Percentiles rank a stretch among this genome's conserved stretches.
Evolutionary conservation across 1,139 yeast genomes (phyloP).

Genomic region (Suhomyces atakaporum): DNA sequence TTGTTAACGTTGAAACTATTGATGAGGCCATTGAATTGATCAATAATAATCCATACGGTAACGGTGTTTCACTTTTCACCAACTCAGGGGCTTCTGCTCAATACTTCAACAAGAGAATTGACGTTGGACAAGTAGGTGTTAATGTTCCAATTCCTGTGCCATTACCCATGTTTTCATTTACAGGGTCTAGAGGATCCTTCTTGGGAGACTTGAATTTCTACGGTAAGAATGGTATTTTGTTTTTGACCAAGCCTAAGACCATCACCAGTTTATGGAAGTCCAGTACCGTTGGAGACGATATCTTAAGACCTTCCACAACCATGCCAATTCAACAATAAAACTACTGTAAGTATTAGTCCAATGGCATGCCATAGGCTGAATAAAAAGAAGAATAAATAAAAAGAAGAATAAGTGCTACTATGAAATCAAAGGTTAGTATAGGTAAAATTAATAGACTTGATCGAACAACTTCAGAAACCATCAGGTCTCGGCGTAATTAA

Average conservation of each 20-base stretch:
- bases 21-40: slow-evolving; percentile 73
- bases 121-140: slow-evolving; percentile 78
- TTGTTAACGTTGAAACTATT: slow-evolving; percentile 63
- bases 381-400: no score
- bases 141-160: slow-evolving; percentile 88
- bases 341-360: no score
- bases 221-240: slow-evolving; percentile 73
- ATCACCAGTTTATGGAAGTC: slow-evolving; percentile 72
- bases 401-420: no score
- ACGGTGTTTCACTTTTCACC: slow-evolving; percentile 74
- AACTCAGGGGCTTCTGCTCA: slow-evolving; percentile 69
- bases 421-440: no score
- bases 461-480: no score
- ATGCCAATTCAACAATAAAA: slow-evolving; percentile 66
- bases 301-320: slow-evolving; percentile 55
- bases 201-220: slow-evolving; percentile 79
- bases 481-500: no score
- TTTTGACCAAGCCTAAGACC: slow-evolving; percentile 76
- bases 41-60: slow-evolving; percentile 69
- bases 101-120: slow-evolving; percentile 68
- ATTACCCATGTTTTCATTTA: slow-evolving; percentile 78
- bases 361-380: no score
- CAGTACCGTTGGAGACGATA: slow-evolving; percentile 51
- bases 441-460: no score
- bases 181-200: slow-evolving; percentile 78